Conservation (phyloP, 2,329 filamentous ascomycete genomes). For the Ophiostoma populinum region DNA sequence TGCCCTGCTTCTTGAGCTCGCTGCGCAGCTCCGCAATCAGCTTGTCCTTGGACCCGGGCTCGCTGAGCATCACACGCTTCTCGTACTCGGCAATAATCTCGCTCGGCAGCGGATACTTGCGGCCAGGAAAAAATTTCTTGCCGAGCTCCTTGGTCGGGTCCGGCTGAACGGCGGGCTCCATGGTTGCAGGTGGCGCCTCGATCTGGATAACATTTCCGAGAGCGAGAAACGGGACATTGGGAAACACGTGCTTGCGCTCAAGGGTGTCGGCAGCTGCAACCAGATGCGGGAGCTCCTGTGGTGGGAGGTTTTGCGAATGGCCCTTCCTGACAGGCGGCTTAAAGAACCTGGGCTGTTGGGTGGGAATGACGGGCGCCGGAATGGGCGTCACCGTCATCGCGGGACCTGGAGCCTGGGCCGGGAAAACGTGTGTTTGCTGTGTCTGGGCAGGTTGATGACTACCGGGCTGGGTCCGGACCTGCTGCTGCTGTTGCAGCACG, state of each 20-base stretch:
- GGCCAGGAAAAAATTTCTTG: slow-evolving; percentile 9
- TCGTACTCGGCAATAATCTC: slow-evolving; percentile 12
- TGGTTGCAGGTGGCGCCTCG: slow-evolving; percentile 7
- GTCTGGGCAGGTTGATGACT: background rate
- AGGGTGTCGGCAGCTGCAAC: slow-evolving; percentile 8
- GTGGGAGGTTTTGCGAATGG: background rate
- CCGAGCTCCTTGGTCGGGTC: slow-evolving; percentile 12
- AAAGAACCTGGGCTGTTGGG: slow-evolving; percentile 4
- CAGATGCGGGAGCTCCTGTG: slow-evolving; percentile 6
- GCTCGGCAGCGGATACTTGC: slow-evolving; percentile 9
- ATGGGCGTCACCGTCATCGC: background rate
- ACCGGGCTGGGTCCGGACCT: background rate
- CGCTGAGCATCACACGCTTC: slow-evolving; percentile 7
- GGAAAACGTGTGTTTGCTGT: no score
- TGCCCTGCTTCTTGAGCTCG: slow-evolving; percentile 10
- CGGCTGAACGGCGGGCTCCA: slow-evolving; percentile 10
- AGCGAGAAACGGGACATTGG: slow-evolving; percentile 7
- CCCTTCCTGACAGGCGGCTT: slow-evolving; percentile 4
- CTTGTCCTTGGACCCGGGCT: slow-evolving; percentile 8
- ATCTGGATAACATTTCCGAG: slow-evolving; percentile 10
- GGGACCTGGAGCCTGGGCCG: no score
- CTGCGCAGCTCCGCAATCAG: slow-evolving; percentile 10
- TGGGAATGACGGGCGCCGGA: no score
- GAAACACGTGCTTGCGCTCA: slow-evolving; percentile 10
- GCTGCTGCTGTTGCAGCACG: background rate